Conservation (phyloP, 805 yeast genomes). For the Metschnikowia santaceciliae region DNA sequence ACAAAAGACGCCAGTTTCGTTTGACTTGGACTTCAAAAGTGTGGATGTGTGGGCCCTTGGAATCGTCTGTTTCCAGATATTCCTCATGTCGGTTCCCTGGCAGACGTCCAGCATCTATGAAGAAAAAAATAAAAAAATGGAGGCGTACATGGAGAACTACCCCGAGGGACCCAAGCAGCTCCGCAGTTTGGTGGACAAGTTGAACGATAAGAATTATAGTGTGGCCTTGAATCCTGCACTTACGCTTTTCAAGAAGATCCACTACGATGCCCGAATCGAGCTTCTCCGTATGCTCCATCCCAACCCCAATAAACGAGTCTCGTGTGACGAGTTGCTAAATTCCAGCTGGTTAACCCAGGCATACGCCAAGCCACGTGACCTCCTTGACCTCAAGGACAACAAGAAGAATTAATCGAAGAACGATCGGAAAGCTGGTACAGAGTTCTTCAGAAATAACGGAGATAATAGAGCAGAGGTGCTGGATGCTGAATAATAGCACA, state of each 20-base stretch:
- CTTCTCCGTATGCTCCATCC: conserved; percentile 36
- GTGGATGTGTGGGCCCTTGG: conserved; percentile 54
- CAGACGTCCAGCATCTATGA: conserved; percentile 28
- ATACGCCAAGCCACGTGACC: conserved; percentile 37
- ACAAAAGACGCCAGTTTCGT: neutral
- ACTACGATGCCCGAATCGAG: conserved; percentile 33
- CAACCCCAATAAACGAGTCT: conserved; percentile 20
- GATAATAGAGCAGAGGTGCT: no score
- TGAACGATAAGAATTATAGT: conserved; percentile 21
- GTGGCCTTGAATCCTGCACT: conserved; percentile 29
- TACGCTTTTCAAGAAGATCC: conserved; percentile 30
- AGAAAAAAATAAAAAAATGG: conserved; percentile 19
- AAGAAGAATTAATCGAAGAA: conserved; percentile 1
- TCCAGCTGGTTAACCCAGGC: conserved; percentile 38
- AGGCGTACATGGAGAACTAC: conserved; percentile 24
- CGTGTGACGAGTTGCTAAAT: conserved; percentile 20
- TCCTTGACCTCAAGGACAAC: conserved; percentile 18
- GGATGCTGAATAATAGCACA: no score
- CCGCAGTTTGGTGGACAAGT: conserved; percentile 21
- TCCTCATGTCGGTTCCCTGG: conserved; percentile 49
- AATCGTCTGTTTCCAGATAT: conserved; percentile 44
- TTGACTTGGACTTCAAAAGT: conserved; percentile 25
- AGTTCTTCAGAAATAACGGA: neutral
- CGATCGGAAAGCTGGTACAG: no score
- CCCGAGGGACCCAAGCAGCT: conserved; percentile 24